phyloP scores from a whole-genome alignment of 768 basidiomycete genomes.

The Plicaturopsis crispa region DNA sequence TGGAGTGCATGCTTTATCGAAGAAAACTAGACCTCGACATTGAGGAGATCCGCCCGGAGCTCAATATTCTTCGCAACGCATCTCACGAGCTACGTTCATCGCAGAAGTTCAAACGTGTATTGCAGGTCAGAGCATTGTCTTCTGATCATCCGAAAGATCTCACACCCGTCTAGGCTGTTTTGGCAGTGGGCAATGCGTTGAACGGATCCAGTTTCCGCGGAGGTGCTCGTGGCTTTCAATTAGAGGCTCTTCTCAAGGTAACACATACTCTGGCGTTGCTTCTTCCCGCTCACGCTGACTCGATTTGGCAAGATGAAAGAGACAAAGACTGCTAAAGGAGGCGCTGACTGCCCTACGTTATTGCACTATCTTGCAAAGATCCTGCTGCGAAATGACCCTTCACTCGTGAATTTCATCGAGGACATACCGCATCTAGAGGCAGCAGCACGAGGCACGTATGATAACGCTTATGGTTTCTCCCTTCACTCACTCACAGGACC shows the following conservation, averaged over 20 bases:
- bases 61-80: conserved; percentile 66
- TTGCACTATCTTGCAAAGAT: conserved; percentile 83
- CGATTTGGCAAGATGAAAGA: conserved; percentile 60
- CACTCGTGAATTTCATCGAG: conserved; percentile 63
- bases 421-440: conserved; percentile 79
- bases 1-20: conserved; percentile 81
- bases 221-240: conserved; percentile 75
- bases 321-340: conserved; percentile 66
- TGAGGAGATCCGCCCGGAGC: conserved; percentile 76
- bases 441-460: conserved; percentile 63
- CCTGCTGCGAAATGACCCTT: conserved; percentile 59
- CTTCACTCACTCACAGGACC: background rate
- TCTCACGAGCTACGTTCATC: conserved; percentile 63
- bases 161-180: conserved; percentile 42
- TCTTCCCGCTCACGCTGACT: conserved; percentile 2
- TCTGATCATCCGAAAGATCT: background rate
- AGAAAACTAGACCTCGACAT: conserved; percentile 76
- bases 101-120: conserved; percentile 53
- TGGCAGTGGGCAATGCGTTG: conserved; percentile 74
- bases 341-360: conserved; percentile 75
- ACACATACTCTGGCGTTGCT: conserved; percentile 4
- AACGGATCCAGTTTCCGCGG: conserved; percentile 83
- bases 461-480: background rate
- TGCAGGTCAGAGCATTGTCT: conserved; percentile 42
- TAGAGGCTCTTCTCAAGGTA: conserved; percentile 80